phyloP scores from a whole-genome alignment of 192 early-diverging fungal species.

The Linnemannia hyalina region DNA sequence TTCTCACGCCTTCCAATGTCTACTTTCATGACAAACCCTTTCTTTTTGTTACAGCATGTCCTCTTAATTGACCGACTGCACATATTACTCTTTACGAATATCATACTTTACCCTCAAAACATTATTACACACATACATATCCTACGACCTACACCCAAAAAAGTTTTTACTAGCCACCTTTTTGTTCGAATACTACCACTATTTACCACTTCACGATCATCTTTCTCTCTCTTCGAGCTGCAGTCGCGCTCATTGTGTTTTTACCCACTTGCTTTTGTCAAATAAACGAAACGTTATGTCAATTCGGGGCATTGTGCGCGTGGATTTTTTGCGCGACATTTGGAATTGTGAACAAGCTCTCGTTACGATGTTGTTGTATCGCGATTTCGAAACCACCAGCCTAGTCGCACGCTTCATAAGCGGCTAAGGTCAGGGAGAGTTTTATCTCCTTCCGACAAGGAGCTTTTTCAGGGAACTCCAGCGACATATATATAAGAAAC shows the following conservation, averaged over 20 bases:
- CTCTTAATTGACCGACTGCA: slow-evolving; percentile 8
- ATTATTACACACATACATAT: not conserved
- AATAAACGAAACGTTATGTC: not conserved
- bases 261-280: not conserved
- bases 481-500: too few species aligned
- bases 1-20: not conserved
- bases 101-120: not conserved
- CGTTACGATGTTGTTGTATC: too few species aligned
- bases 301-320: too few species aligned
- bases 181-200: not conserved
- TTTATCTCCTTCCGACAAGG: too few species aligned
- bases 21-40: not conserved
- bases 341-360: too few species aligned
- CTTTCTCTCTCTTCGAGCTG: not conserved
- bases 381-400: too few species aligned
- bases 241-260: not conserved
- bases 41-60: slow-evolving; percentile 5
- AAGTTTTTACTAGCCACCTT: not conserved
- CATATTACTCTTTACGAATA: not conserved
- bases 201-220: not conserved
- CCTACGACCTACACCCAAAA: not conserved
- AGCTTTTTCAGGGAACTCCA: too few species aligned
- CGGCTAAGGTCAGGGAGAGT: too few species aligned
- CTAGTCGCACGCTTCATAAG: too few species aligned
- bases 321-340: too few species aligned